Percentiles rank a stretch among this genome's conserved stretches.
phyloP scores from a whole-genome alignment of 2,329 filamentous ascomycete genomes.

The Fusarium sp. region DNA sequence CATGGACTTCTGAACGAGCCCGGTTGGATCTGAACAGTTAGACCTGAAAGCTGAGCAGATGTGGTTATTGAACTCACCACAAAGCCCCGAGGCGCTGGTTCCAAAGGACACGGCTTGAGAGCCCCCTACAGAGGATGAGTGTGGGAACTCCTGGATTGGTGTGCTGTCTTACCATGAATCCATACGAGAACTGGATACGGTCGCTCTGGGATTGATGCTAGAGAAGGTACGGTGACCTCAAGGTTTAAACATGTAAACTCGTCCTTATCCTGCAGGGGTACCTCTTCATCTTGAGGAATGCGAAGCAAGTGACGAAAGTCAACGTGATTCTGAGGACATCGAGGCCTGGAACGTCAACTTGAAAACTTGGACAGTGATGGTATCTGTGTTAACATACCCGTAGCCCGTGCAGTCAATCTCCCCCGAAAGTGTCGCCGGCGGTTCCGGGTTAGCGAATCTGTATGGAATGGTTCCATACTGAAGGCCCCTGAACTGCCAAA shows the following conservation, averaged over 20 bases:
- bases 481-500: background rate
- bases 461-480: background rate
- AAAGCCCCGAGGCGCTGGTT: slow-evolving; percentile 54
- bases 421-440: background rate
- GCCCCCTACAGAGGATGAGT: slow-evolving; percentile 42
- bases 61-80: slow-evolving; percentile 53
- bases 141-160: background rate
- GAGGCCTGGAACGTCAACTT: background rate
- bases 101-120: slow-evolving; percentile 57
- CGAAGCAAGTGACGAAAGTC: background rate
- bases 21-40: background rate
- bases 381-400: background rate
- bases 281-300: background rate
- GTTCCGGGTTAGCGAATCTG: background rate
- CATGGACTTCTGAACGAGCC: background rate
- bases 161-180: background rate
- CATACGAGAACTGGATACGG: background rate
- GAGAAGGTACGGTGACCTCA: background rate
- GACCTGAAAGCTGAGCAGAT: slow-evolving; percentile 35
- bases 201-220: background rate
- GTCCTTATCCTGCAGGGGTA: background rate
- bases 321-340: background rate
- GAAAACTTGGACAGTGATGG: background rate
- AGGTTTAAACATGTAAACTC: background rate
- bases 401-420: background rate